Conservation (phyloP, 2,329 filamentous ascomycete genomes). For the Lachnellula suecica region DNA sequence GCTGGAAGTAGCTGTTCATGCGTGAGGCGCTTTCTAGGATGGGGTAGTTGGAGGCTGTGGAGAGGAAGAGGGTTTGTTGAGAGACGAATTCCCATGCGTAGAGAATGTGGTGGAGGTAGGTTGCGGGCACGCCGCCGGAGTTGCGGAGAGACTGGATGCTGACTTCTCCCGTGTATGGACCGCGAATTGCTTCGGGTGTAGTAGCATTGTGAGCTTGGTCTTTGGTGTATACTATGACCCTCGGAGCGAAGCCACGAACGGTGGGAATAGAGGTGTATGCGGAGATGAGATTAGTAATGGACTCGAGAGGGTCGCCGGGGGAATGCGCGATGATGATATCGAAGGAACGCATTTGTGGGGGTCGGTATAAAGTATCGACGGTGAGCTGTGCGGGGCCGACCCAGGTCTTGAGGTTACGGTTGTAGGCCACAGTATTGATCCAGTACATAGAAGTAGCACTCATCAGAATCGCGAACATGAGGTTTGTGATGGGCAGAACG, state of each 20-base stretch:
- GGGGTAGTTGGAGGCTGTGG: conserved; percentile 21
- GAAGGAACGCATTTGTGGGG: conserved; percentile 22
- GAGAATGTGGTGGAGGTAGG: conserved; percentile 47
- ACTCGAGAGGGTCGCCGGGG: conserved; percentile 18
- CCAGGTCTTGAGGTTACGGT: conserved; percentile 21
- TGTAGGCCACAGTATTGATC: conserved; percentile 24
- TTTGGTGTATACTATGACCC: conserved; percentile 31
- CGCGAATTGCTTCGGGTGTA: conserved; percentile 5
- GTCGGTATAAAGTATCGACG: conserved; percentile 25
- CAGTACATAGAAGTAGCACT: conserved; percentile 24
- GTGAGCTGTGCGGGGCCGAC: conserved; percentile 10
- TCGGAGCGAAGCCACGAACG: conserved; percentile 14
- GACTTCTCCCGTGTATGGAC: conserved; percentile 14
- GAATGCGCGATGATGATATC: conserved; percentile 30
- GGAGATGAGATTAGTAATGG: conserved; percentile 19
- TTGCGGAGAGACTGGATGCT: conserved; percentile 35
- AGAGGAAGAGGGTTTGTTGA: conserved; percentile 45
- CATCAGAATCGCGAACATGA: conserved; percentile 21
- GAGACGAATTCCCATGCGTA: conserved; percentile 42
- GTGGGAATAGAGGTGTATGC: conserved; percentile 13
- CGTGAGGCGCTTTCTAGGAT: conserved; percentile 9
- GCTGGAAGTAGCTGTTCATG: conserved; percentile 21
- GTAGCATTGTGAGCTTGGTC: conserved; percentile 11
- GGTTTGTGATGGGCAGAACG: conserved; percentile 21
- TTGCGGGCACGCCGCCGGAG: conserved; percentile 43